Base-by-base conservation (phyloP, 148 eudicot species). In the Fallopia convolvulus region DNA sequence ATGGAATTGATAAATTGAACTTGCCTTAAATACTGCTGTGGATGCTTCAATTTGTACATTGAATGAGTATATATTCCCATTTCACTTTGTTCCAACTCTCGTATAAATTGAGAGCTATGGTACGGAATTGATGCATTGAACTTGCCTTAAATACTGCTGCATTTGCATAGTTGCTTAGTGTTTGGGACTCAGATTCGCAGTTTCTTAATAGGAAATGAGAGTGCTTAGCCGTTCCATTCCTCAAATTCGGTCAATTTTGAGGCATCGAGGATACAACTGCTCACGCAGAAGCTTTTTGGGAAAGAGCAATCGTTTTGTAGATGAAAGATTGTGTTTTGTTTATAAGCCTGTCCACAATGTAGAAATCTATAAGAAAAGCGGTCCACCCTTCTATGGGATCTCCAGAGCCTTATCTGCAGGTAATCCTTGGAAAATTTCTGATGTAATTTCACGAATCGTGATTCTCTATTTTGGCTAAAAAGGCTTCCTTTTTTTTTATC, bases 121-220 rank as follows among this genome's bases (percentile, higher is more conserved):
- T 30, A 56, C 6, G 63, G 10, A 21, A 21, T 20, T n/a, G 30
- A 20, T 56, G 18, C 63, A 56, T 56, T 56, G 63, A 56, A 7
- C 26, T 56, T n/a, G 10, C 30, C 70, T 17, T 63, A 4, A 63
- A 10, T 63, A 26, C 40, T 63, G 39, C 65, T 58, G 65, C 65
- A 5, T 17, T 58, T 58, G 32, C 65, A 32, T 63, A 63, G 41
- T 10, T 63, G n/a, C 18, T 72, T 40, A 71, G 74, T 71, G 49
- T 17, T 21, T 71, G 21, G 41, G 49, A 21, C 18, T 63, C 39
- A 63, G 4, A 21, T 72, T 72, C 41, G 48, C 32, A 44, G 17
- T 72, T 40, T 72, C 74, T 5, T 18, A 7, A 8, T 21, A 41
- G 75, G 85, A 81, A 63, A 92, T 92, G 95, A 88, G 95, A 78